Conservation (phyloP, 169 alveolate genomes). For the Cryptosporidium felis region DNA sequence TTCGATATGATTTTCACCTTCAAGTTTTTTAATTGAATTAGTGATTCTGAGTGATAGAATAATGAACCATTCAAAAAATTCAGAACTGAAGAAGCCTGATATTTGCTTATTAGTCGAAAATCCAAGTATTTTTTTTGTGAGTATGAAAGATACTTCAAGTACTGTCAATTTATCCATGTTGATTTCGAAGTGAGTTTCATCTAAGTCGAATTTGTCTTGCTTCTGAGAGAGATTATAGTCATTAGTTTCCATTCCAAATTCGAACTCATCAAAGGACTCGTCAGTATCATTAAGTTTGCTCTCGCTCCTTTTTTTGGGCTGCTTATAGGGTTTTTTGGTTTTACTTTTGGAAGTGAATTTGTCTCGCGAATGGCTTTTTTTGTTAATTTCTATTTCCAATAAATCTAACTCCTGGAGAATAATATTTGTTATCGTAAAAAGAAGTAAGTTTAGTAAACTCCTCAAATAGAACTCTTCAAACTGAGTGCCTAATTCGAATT, state of each 20-base stretch:
- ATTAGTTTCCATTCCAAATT: not conserved
- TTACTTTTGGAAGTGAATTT: not conserved
- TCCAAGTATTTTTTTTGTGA: not conserved
- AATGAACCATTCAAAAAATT: slow-evolving; percentile 17
- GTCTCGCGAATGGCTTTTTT: not conserved
- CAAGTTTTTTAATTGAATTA: not conserved
- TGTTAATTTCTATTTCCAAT: not conserved
- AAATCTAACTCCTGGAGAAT: slow-evolving; percentile 25
- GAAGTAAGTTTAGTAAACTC: not conserved
- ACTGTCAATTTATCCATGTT: not conserved
- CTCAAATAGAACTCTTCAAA: not conserved
- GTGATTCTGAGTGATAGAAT: slow-evolving; percentile 35
- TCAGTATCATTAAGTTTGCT: not conserved
- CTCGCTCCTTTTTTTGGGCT: not conserved
- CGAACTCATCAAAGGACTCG: not conserved
- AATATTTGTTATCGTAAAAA: slow-evolving; percentile 34
- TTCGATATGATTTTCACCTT: not conserved
- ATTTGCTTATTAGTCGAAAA: not conserved
- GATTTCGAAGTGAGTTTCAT: not conserved
- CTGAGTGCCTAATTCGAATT: not conserved
- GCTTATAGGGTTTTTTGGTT: no score
- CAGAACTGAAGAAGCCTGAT: not conserved
- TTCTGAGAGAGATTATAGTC: no score
- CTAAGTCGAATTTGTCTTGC: not conserved
- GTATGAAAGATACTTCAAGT: not conserved